Conservation (phyloP, 1,284 basidiomycete genomes). For the Wolfiporia cocos region DNA sequence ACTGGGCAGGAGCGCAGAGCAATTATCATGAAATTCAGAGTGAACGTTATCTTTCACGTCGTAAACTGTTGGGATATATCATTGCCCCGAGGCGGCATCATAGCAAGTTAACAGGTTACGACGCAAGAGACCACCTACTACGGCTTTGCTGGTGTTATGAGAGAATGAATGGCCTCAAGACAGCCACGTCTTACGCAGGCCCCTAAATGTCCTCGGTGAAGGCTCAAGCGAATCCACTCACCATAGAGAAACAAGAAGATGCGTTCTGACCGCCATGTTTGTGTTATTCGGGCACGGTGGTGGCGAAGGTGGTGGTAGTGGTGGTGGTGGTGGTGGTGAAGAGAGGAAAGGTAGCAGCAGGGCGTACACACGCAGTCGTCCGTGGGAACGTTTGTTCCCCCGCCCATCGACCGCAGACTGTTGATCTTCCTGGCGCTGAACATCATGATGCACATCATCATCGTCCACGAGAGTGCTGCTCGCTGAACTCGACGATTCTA, state of each 20-base stretch:
- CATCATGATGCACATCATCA: background rate
- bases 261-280: slow-evolving; percentile 21
- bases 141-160: no score
- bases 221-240: slow-evolving; percentile 8
- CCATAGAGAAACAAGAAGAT: slow-evolving; percentile 23
- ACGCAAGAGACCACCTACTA: no score
- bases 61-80: no score
- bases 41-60: no score
- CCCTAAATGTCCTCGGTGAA: background rate
- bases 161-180: no score
- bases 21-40: no score
- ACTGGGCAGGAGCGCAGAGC: no score
- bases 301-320: background rate
- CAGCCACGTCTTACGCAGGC: no score
- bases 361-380: slow-evolving; percentile 2
- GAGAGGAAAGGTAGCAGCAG: slow-evolving; percentile 8
- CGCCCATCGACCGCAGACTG: background rate
- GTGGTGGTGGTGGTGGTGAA: slow-evolving; percentile 11
- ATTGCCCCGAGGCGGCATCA: no score
- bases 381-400: background rate
- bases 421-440: background rate
- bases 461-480: background rate
- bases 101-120: no score
- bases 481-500: background rate
- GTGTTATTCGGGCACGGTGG: background rate